Evolutionary conservation across 768 basidiomycete species (phyloP), one percentile per base, ranked within the genome.

Genomic region (Russula vinacea): DNA sequence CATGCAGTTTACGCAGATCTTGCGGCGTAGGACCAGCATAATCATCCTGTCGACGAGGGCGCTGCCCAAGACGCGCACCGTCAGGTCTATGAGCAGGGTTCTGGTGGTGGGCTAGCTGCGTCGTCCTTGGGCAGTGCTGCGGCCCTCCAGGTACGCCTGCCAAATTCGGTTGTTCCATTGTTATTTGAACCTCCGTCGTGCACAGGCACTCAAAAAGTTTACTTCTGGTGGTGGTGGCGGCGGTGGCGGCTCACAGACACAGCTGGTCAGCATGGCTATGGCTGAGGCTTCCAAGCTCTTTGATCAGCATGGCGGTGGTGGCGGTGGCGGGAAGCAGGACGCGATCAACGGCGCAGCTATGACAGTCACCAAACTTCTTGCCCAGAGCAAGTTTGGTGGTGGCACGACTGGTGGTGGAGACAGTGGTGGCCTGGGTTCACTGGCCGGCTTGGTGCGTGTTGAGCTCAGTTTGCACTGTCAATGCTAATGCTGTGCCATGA

Each of bases 261-360:
- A 94, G 73, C 77, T 95, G 64, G 86, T 96, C 75, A 88, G 89
- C 70, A 74, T 92, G 74, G 93, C 94, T 5, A 92, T 96, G 91
- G 83, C 84, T 0, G 88, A 95, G 69, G 89, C 86, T 0, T 77
- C 82, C 17, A 88, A 90, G 72, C 75, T 92, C 55, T 89, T 94
- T 68, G 90, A 92, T 69, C 76, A 81, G 67, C 79, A 82, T 29
- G 88, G 88, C 22, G 84, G 85, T 9, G 80, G 83, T 4, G 77
- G 84, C 5, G 80, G 83, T 13, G 86, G 87, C 11, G 81, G 81
- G 72, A 91, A 90, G 76, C 92, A 95, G 70, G 90, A 93, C 70
- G 87, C 86, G 10, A 85, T 95, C 71, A 91, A 89, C 62, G 83
- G 88, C 14, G 93, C 93, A 51, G 91, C 88, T 3, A 86, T 88